Evolutionary conservation across 1,139 yeast species (phyloP), one percentile per base, ranked within the genome.

Genomic region (Scheffersomyces parashehatae): DNA sequence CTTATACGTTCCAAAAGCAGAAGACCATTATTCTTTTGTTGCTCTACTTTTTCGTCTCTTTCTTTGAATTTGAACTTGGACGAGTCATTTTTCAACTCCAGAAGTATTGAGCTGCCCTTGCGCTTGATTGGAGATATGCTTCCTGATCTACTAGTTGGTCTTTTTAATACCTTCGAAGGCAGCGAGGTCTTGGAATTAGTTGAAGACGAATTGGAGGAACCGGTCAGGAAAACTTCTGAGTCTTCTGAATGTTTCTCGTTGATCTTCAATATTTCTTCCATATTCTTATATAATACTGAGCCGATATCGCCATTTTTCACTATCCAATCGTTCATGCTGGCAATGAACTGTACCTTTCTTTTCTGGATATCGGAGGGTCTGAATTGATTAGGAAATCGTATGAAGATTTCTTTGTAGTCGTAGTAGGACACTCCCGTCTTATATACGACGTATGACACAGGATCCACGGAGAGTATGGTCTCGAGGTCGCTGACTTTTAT

Each of bases 1-100:
- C 43, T 47, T 31, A 50, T 52, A 40, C 82, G 53, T 44, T 77
- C 80, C 3, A 77, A 52, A 5, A 77, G 53, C 1, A 77, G 62
- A 9, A 75, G 48, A 0, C 79, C 78, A 15, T 54, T 50, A 33
- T 50, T 57, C 43, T 51, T 55, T 41, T 39, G 51, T 37, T 50
- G 53, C 41, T 61, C 58, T 0, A 44, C 44, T 10, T 37, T 16
- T 42, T 62, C 75, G 35, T 56, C 50, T 34, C 55, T 55, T 26
- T 56, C 60, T 34, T 57, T 60, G 48, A 67, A 70, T 35, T 51
- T 52, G 52, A 70, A 73, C 44, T 62, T 67, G 3, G 68, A 58
- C 5, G 66, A 39, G 35, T 58, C 64, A 47, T 73, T 73, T 42
- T 57, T 62, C 40, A 67, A 47, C 3, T 54, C 59, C n/a, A 20